Evolutionary conservation across 805 yeast species (phyloP).

Genomic region (Tetrapisispora taiwanensis): DNA sequence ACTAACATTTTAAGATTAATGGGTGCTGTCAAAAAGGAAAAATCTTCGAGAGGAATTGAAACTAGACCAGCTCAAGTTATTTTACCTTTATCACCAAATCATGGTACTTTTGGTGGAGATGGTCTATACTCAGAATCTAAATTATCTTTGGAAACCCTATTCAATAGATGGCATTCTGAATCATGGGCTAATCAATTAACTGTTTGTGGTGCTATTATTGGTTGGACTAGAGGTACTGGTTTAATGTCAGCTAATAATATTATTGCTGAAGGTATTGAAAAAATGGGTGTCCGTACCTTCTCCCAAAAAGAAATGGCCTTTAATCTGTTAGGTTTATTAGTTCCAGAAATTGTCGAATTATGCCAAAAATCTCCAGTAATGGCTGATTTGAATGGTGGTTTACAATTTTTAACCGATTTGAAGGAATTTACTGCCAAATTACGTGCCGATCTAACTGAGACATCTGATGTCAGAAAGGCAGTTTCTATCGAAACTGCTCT

Average conservation of each 20-base stretch:
- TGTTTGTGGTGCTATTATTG: constrained; percentile 95
- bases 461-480: constrained; percentile 89
- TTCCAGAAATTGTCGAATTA: constrained; percentile 71
- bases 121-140: constrained; percentile 98
- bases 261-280: constrained; percentile 95
- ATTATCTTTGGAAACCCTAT: constrained; percentile 85
- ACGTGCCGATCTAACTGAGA: constrained; percentile 61
- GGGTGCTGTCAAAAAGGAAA: constrained; percentile 82
- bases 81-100: constrained; percentile 95
- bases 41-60: constrained; percentile 62
- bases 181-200: constrained; percentile 92
- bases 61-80: constrained; percentile 98
- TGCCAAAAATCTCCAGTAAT: constrained; percentile 91
- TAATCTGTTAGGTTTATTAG: constrained; percentile 88
- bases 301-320: constrained; percentile 99
- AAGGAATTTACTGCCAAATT: constrained; percentile 75
- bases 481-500: constrained; percentile 88
- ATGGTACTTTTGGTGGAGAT: constrained; percentile 97
- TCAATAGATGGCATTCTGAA: constrained; percentile 98
- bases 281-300: constrained; percentile 92
- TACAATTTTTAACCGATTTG: constrained; percentile 85
- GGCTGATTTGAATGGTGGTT: constrained; percentile 98
- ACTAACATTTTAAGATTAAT: constrained; percentile 87
- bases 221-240: constrained; percentile 99
- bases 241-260: constrained; percentile 95